Evolutionary conservation across 2,329 filamentous ascomycete genomes (phyloP), one percentile per base, ranked within the genome.

Genomic region (Fusarium compactum): DNA sequence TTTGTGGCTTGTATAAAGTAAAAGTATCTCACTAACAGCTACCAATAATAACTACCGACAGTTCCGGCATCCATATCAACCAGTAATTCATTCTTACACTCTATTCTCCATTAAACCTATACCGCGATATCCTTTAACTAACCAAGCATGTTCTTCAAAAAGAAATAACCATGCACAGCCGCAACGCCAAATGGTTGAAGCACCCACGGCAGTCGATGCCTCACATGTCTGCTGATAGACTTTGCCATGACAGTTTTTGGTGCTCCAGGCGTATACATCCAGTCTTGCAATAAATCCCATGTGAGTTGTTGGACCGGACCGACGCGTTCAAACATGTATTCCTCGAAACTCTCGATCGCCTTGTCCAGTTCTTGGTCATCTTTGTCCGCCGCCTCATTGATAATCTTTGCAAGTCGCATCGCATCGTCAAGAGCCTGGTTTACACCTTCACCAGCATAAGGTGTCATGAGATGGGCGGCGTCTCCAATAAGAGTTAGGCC

Each of bases 391-490:
- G 76, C 74, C 11, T 65, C 63, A 51, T 80, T 72, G 64, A 88
- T 84, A 9, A 81, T 79, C 30, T 78, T 74, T 1, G 83, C 84
- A 22, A 90, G 79, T 24, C 82, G 76, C 65, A 85, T 75, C 10
- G 87, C 83, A 74, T 90, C 88, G 48, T 83, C 80, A 75, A 91
- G 82, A 3, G 82, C 87, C 22, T 84, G 78, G 71, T 90, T 90
- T 27, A 89, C 87, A 3, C 88, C 88, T 61, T 88, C 87, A 8
- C 88, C 88, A 2, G 85, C 85, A 66, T 85, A 87, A 1, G 86
- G 85, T 1, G 84, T 83, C 86, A 89, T 88, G 24, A 89, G 72
- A 75, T 90, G 87, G 10, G 88, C 88, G 1, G 88, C 85, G 69
- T 90, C 87, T 8, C 89, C 89, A 27, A 90, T 80, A 16, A 89